These are phyloP conservation scores for Candida andamanensis DNA, from an alignment of 805 yeast genomes.

Conservation along the genomic window DNA sequence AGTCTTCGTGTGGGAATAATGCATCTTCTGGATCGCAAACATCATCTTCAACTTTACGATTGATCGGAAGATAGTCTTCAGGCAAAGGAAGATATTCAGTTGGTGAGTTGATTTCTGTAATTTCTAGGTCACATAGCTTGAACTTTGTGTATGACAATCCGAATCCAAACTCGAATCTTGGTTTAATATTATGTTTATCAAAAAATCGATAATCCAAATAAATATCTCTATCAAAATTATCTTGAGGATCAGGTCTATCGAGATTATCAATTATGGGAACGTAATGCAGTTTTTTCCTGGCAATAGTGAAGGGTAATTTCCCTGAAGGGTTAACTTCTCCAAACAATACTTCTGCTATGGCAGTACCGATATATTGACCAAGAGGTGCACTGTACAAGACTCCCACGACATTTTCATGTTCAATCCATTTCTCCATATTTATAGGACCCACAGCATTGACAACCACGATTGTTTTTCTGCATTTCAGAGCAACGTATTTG, in stretches of 20 bases:
- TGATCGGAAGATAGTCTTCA: slow-evolving; percentile 40
- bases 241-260: slow-evolving; percentile 32
- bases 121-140: slow-evolving; percentile 29
- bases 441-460: slow-evolving; percentile 60
- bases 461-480: slow-evolving; percentile 53
- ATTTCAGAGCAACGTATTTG: slow-evolving; percentile 41
- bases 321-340: slow-evolving; percentile 65
- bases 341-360: slow-evolving; percentile 52
- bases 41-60: slow-evolving; percentile 39
- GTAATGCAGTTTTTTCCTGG: slow-evolving; percentile 44
- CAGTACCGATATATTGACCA: slow-evolving; percentile 54
- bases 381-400: slow-evolving; percentile 53
- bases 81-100: slow-evolving; percentile 44
- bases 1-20: slow-evolving; percentile 46
- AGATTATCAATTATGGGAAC: slow-evolving; percentile 40
- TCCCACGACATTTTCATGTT: slow-evolving; percentile 53
- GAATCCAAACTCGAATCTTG: slow-evolving; percentile 58
- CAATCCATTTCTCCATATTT: slow-evolving; percentile 53
- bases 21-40: slow-evolving; percentile 53
- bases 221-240: slow-evolving; percentile 42
- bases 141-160: slow-evolving; percentile 54
- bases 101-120: slow-evolving; percentile 39
- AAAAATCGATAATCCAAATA: slow-evolving; percentile 54
- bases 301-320: slow-evolving; percentile 57
- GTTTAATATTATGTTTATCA: slow-evolving; percentile 50